These are phyloP conservation scores for Ailanthus altissimus DNA, from an alignment of 345 rosid species.

Conservation along the genomic window DNA sequence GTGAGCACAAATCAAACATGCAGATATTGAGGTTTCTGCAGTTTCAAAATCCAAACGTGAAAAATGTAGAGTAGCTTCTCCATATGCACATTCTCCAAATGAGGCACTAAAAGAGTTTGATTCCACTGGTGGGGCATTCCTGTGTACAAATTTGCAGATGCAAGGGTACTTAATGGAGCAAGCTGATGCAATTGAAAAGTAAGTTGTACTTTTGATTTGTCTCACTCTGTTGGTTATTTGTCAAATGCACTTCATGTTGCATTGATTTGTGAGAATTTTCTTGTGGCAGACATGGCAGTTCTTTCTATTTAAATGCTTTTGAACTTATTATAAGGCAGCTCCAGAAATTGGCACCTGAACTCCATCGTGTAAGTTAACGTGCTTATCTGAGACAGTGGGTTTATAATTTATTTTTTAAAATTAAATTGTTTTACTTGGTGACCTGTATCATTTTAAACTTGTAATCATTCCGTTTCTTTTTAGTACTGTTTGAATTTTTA, in stretches of 20 bases:
- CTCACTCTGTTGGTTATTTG: constrained; percentile 8
- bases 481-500: background rate
- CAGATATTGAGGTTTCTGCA: constrained; percentile 60
- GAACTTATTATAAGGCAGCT: constrained; percentile 71
- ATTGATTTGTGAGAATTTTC: constrained; percentile 8
- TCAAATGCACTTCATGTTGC: constrained; percentile 9
- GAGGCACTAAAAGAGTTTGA: constrained; percentile 39
- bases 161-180: constrained; percentile 88
- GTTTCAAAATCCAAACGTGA: constrained; percentile 45
- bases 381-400: constrained; percentile 9
- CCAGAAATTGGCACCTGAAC: constrained; percentile 84
- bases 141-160: constrained; percentile 78
- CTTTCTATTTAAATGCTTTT: constrained; percentile 64
- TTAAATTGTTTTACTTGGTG: background rate
- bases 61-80: constrained; percentile 45
- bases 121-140: constrained; percentile 50
- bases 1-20: constrained; percentile 32
- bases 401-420: background rate
- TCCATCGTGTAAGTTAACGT: constrained; percentile 74
- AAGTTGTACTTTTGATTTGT: constrained; percentile 16
- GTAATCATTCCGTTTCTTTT: constrained; percentile 8
- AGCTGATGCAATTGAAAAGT: constrained; percentile 89
- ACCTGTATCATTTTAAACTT: constrained; percentile 18
- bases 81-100: constrained; percentile 37
- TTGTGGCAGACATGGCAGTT: constrained; percentile 69